These are phyloP conservation scores for Asterophora lycoperdoides DNA, from an alignment of 768 basidiomycete genomes.

Conservation along the genomic window DNA sequence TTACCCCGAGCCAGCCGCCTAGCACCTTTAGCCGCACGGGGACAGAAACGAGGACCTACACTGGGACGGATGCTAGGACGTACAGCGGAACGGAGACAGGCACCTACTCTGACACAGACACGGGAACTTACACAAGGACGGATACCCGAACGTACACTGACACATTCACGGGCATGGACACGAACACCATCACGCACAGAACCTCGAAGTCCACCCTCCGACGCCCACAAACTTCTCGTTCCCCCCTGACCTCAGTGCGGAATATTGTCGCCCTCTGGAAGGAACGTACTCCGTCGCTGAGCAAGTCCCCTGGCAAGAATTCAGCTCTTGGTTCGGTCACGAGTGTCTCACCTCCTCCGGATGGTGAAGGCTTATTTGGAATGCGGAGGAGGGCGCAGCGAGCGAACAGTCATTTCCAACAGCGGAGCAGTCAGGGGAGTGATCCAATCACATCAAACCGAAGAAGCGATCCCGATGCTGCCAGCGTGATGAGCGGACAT, in stretches of 20 bases:
- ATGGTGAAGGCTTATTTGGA: slow-evolving; percentile 48
- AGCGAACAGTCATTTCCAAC: slow-evolving; percentile 32
- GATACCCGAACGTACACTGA: slow-evolving; percentile 29
- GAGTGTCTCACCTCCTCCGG: slow-evolving; percentile 32
- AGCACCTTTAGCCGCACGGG: slow-evolving; percentile 31
- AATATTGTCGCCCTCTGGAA: slow-evolving; percentile 82
- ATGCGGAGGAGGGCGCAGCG: slow-evolving; percentile 42
- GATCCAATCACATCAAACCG: slow-evolving; percentile 23
- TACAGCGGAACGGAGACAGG: slow-evolving; percentile 25
- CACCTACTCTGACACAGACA: slow-evolving; percentile 21
- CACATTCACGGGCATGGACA: slow-evolving; percentile 29
- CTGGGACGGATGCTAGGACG: slow-evolving; percentile 23
- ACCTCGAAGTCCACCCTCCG: slow-evolving; percentile 55
- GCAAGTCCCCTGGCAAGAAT: slow-evolving; percentile 30
- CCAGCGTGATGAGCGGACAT: slow-evolving; percentile 27
- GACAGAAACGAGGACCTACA: slow-evolving; percentile 21
- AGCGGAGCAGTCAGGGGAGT: slow-evolving; percentile 21
- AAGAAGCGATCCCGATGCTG: slow-evolving; percentile 19
- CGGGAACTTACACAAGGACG: slow-evolving; percentile 25
- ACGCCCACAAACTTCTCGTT: slow-evolving; percentile 61
- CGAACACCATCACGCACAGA: slow-evolving; percentile 34
- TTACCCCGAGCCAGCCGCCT: slow-evolving; percentile 34
- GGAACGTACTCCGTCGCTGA: slow-evolving; percentile 59
- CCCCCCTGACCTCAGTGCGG: slow-evolving; percentile 68
- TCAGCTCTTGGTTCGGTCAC: slow-evolving; percentile 36